Percentiles rank a stretch among this genome's conserved stretches.
Conservation (phyloP, 2,329 filamentous ascomycete genomes). For the Pseudocercospora eumusae region DNA sequence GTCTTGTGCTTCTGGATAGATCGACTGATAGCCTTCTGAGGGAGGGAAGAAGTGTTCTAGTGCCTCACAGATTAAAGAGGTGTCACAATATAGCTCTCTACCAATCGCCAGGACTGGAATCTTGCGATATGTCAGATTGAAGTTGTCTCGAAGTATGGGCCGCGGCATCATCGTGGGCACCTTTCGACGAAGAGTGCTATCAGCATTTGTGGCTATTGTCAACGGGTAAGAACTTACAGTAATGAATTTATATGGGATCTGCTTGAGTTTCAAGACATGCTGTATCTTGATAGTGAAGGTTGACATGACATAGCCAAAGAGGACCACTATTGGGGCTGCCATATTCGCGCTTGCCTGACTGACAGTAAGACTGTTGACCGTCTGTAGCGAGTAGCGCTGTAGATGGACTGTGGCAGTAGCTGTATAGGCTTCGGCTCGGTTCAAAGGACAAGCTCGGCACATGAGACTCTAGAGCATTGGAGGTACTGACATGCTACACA, state of each 20-base stretch:
- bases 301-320: constrained; percentile 36
- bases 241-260: constrained; percentile 44
- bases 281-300: constrained; percentile 43
- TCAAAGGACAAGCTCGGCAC: background rate
- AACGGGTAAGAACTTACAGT: constrained; percentile 29
- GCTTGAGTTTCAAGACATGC: constrained; percentile 42
- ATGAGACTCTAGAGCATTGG: background rate
- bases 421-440: background rate
- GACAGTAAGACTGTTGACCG: background rate
- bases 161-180: constrained; percentile 45
- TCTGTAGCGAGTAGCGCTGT: background rate
- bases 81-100: constrained; percentile 40
- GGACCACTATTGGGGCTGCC: constrained; percentile 29
- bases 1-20: constrained; percentile 41
- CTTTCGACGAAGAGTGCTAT: background rate
- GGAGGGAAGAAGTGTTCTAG: constrained; percentile 38
- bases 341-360: constrained; percentile 6
- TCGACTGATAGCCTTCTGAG: constrained; percentile 38
- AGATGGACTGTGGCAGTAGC: background rate
- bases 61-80: constrained; percentile 39
- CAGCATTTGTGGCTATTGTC: background rate
- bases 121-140: constrained; percentile 45
- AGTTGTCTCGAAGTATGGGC: constrained; percentile 40
- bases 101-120: constrained; percentile 40
- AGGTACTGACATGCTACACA: no score